These are phyloP conservation scores for Claviceps sp. DNA, from an alignment of 2,329 filamentous ascomycete species.

Conservation along the genomic window DNA sequence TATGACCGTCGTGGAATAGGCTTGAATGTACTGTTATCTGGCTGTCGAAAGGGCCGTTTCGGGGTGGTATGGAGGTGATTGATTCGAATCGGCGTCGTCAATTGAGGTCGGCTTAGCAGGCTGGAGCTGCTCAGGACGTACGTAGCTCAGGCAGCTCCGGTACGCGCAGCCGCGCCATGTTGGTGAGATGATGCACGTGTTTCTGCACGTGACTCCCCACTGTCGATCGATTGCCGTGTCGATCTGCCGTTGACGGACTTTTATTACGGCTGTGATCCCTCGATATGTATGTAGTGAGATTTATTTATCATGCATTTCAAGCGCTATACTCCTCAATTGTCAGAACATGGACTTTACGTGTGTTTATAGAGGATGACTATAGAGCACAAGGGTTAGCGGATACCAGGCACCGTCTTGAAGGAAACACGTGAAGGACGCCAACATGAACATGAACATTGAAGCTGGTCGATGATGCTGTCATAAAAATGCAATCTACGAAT, in stretches of 20 bases:
- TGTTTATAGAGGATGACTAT: no score
- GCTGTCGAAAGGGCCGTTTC: neutral
- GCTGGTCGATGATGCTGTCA: no score
- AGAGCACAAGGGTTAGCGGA: no score
- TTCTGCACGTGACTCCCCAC: neutral
- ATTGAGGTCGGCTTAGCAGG: constrained; percentile 14
- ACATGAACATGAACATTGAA: no score
- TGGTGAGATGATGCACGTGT: neutral
- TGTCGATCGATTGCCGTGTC: neutral
- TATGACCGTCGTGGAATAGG: constrained; percentile 2
- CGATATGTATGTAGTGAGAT: neutral
- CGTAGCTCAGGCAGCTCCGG: constrained; percentile 31
- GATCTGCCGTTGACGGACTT: neutral
- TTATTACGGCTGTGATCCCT: neutral
- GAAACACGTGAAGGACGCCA: no score
- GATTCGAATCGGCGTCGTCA: constrained; percentile 12
- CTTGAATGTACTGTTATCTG: neutral
- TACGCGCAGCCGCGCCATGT: constrained; percentile 22
- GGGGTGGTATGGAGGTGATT: constrained; percentile 2
- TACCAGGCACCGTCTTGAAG: no score
- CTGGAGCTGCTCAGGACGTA: constrained; percentile 22
- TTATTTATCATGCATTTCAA: no score
- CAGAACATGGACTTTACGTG: no score
- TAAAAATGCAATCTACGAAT: no score
- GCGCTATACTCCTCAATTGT: no score